Percentiles rank a stretch among this genome's conserved stretches.
Conservation (phyloP, 2,329 filamentous ascomycete species). For the Didymella exigua region DNA sequence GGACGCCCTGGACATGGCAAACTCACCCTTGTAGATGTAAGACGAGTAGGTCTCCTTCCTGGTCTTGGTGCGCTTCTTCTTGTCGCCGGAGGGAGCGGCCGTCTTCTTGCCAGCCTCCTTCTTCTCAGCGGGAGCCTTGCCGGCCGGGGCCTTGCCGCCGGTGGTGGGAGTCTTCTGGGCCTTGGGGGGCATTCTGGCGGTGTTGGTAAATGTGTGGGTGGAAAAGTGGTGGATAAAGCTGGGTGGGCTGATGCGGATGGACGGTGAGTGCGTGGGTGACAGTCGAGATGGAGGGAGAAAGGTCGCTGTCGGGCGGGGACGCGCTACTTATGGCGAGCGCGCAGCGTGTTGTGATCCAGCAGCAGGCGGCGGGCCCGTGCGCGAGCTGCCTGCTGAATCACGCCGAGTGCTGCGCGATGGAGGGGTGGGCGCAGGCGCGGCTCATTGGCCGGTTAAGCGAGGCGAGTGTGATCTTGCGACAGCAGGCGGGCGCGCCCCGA, state of each 20-base stretch:
- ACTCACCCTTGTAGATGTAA: conserved; percentile 99
- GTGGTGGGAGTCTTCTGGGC: conserved; percentile 96
- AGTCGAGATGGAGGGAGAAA: conserved; percentile 51
- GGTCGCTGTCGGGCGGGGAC: conserved; percentile 49
- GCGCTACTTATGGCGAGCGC: conserved; percentile 50
- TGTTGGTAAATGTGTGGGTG: conserved; percentile 15
- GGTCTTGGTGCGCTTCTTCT: conserved; percentile 99
- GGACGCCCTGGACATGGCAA: conserved; percentile 6
- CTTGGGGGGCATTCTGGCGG: conserved; percentile 88
- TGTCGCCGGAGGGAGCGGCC: conserved; percentile 85
- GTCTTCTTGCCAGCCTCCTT: conserved; percentile 99
- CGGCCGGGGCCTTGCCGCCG: conserved; percentile 88
- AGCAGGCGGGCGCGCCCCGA: conserved; percentile 19
- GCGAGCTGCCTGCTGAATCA: conserved; percentile 13
- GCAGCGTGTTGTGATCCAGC: conserved; percentile 50
- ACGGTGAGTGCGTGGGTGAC: conserved; percentile 33
- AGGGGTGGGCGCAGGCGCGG: conserved; percentile 23
- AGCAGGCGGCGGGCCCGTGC: conserved; percentile 41
- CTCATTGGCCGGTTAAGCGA: conserved; percentile 24
- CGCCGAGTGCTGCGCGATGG: conserved; percentile 17
- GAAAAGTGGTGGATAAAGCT: conserved; percentile 25
- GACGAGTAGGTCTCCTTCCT: conserved; percentile 99
- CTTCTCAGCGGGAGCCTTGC: conserved; percentile 89
- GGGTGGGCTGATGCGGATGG: conserved; percentile 24
- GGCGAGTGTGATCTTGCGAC: conserved; percentile 35